phyloP scores from a whole-genome alignment of 192 early-diverging fungal genomes.

The Linnemannia hyalina region DNA sequence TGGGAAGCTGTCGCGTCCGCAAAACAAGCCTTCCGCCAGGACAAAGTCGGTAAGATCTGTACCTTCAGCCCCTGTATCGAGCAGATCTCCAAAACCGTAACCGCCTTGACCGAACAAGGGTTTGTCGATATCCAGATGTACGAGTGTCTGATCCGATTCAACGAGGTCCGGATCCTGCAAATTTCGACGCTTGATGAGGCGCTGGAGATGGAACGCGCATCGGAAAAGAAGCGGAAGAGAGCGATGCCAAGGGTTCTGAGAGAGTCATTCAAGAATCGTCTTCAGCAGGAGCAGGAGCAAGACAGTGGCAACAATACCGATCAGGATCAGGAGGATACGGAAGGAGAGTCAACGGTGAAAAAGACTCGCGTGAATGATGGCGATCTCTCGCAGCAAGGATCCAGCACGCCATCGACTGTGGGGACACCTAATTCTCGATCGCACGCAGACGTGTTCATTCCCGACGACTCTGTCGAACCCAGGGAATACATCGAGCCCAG shows the following conservation, averaged over 20 bases:
- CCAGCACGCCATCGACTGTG: conserved; percentile 7
- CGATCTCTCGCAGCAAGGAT: conserved; percentile 7
- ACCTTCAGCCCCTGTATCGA: conserved; percentile 96
- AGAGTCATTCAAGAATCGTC: conserved; percentile 2
- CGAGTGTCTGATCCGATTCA: conserved; percentile 82
- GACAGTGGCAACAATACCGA: neutral
- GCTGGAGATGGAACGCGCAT: conserved; percentile 43
- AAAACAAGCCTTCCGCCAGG: conserved; percentile 82
- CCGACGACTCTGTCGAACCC: conserved; percentile 20
- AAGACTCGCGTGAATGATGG: conserved; percentile 5
- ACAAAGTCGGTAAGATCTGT: conserved; percentile 86
- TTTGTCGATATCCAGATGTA: conserved; percentile 85
- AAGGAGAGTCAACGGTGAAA: neutral
- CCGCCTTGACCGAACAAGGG: conserved; percentile 80
- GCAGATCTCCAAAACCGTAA: conserved; percentile 85
- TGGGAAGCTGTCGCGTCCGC: conserved; percentile 91
- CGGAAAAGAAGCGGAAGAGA: conserved; percentile 54
- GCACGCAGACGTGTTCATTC: neutral
- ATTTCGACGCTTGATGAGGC: conserved; percentile 74
- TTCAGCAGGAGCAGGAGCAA: conserved; percentile 8
- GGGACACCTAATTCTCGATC: conserved; percentile 4
- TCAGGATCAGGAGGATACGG: neutral
- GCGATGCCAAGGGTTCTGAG: conserved; percentile 25
- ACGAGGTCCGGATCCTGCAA: conserved; percentile 73
- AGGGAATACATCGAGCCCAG: conserved; percentile 52